Evolutionary conservation across 805 yeast genomes (phyloP), one percentile per base, ranked within the genome.

Genomic region (Lipomyces orientalis): DNA sequence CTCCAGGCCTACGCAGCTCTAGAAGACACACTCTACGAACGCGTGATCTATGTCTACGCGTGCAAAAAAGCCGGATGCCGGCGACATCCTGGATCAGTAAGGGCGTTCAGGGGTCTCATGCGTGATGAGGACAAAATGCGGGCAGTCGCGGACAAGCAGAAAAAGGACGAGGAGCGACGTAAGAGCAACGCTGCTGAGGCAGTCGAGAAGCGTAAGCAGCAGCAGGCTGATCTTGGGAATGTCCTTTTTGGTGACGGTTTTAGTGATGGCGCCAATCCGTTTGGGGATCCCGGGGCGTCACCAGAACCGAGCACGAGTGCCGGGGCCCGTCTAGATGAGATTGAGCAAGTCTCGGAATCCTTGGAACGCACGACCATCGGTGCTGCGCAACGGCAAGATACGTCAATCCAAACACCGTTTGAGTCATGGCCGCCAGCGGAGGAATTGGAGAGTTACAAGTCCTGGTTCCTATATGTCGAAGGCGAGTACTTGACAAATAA

Each of bases 1-100:
- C 78, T 89, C 0, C 98, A 95, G 76, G 89, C 94, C 1, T 89
- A 84, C 78, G 89, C 97, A 0, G 96, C 97, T 0, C 78, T 93
- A 54, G 91, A 88, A 43, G 84, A 84, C 46, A 82, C 88, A 10
- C 81, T 87, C 54, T 92, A 93, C 75, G 97, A 91, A 74, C 85
- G 99, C 67, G 87, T 87, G 2, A 78, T 95, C 19, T 95, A 94
- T 75, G 83, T 95, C 0, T 90, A 94, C 76, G 87, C 88, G 1
- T 95, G 99, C 78, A 75, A 80, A 19, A 84, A 85, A 56, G 80
- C 86, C 29, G 72, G 78, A 0, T 95, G 99, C 77, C 84, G 89
- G 57, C 83, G 91, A 69, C 85, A 86, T 72, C 81, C 84, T 2
- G 97, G 97, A 4, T 81, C 90, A 0, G 81, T 93, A 1, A 86